These are phyloP conservation scores for Wakefieldia striispora DNA, from an alignment of 768 basidiomycete genomes.

Conservation along the genomic window DNA sequence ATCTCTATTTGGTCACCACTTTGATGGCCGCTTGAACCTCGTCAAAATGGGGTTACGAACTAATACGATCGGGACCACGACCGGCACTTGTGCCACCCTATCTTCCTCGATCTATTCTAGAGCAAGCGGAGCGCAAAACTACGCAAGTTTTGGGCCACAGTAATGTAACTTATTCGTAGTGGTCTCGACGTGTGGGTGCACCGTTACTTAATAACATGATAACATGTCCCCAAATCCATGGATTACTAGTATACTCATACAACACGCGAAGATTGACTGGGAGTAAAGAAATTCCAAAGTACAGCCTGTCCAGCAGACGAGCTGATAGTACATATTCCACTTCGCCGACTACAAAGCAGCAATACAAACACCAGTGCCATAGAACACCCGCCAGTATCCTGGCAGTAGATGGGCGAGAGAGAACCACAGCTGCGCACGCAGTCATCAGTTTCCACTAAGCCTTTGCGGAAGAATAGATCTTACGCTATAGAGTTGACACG, in stretches of 20 bases:
- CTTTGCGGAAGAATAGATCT: conserved; percentile 2
- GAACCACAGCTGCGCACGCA: conserved; percentile 27
- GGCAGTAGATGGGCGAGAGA: conserved; percentile 31
- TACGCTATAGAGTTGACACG: conserved; percentile 33
- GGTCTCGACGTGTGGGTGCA: no score
- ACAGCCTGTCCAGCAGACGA: conserved; percentile 5
- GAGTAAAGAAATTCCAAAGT: neutral
- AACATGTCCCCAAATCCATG: no score
- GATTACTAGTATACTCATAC: conserved; percentile 8
- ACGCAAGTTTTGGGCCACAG: no score
- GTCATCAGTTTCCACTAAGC: neutral
- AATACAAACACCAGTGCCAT: conserved; percentile 14
- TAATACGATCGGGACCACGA: no score
- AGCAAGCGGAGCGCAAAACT: no score
- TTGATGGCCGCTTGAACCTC: no score
- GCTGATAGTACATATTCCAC: conserved; percentile 4
- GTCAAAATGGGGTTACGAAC: no score
- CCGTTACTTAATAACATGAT: no score
- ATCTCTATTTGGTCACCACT: no score
- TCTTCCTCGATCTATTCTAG: no score
- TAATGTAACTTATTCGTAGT: no score
- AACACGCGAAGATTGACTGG: conserved; percentile 1
- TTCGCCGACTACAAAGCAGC: conserved; percentile 1
- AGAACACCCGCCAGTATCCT: conserved; percentile 29
- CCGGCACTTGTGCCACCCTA: no score